Percentiles rank a stretch among this genome's conserved stretches.
Evolutionary conservation across 1,139 yeast genomes (phyloP).

Genomic region (Yamadazyma triangularis): DNA sequence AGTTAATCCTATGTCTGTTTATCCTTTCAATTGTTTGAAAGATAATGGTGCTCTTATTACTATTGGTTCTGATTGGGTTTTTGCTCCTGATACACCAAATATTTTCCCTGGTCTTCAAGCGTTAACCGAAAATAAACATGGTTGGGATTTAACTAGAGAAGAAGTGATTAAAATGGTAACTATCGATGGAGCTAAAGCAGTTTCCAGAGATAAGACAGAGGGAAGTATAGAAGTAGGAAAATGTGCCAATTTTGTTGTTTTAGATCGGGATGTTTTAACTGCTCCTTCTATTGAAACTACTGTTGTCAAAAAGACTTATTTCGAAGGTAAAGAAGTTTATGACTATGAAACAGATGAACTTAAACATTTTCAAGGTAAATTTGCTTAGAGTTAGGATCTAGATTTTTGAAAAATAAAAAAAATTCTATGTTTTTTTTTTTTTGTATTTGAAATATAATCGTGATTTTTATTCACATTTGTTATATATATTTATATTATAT

Average conservation of each 20-base stretch:
- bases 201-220: slow-evolving; percentile 14
- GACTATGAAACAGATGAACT: slow-evolving; percentile 19
- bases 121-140: slow-evolving; percentile 17
- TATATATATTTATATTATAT: no score
- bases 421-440: no score
- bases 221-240: slow-evolving; percentile 16
- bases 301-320: slow-evolving; percentile 15
- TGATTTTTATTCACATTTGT: no score
- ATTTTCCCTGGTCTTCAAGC: slow-evolving; percentile 20
- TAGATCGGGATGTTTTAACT: slow-evolving; percentile 14
- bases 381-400: no score
- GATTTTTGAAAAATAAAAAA: no score
- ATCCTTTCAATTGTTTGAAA: slow-evolving; percentile 16
- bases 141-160: slow-evolving; percentile 18
- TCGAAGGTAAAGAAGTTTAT: slow-evolving; percentile 18
- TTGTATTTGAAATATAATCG: no score
- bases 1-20: slow-evolving; percentile 17
- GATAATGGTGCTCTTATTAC: slow-evolving; percentile 18
- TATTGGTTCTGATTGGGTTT: slow-evolving; percentile 21
- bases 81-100: slow-evolving; percentile 20
- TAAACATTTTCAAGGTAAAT: slow-evolving; percentile 16
- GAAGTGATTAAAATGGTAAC: slow-evolving; percentile 17
- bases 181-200: slow-evolving; percentile 17
- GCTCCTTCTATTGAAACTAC: slow-evolving; percentile 15
- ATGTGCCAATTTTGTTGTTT: slow-evolving; percentile 16